phyloP scores from a whole-genome alignment of 2,329 filamentous ascomycete genomes.

The Esteya vermicola region DNA sequence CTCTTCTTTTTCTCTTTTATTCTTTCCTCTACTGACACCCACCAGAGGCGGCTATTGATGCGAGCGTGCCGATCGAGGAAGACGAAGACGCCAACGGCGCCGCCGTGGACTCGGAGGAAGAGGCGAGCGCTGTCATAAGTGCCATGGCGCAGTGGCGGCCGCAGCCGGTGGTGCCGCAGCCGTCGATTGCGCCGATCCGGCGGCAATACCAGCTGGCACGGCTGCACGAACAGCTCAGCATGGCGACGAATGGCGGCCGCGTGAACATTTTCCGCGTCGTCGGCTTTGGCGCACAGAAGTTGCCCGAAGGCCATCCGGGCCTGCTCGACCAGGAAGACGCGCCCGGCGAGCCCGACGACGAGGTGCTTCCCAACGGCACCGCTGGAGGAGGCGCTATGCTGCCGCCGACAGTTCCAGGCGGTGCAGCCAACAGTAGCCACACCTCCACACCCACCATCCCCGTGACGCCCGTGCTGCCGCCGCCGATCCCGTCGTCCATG shows the following conservation, averaged over 20 bases:
- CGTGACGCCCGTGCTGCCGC: constrained; percentile 5
- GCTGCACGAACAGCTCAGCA: constrained; percentile 50
- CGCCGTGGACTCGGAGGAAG: constrained; percentile 87
- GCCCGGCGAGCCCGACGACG: constrained; percentile 39
- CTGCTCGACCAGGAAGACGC: constrained; percentile 38
- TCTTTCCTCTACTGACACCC: constrained; percentile 4
- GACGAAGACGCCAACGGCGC: constrained; percentile 67
- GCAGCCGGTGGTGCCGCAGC: constrained; percentile 59
- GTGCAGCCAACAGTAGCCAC: neutral
- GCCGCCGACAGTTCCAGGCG: neutral
- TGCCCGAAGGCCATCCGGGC: constrained; percentile 34
- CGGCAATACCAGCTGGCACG: constrained; percentile 49
- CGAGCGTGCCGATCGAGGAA: constrained; percentile 79
- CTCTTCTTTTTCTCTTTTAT: neutral
- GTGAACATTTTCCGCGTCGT: constrained; percentile 51
- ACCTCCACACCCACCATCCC: neutral
- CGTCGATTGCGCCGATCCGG: constrained; percentile 44
- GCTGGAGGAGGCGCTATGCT: neutral
- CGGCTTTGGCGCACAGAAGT: constrained; percentile 40
- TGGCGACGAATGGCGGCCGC: constrained; percentile 50
- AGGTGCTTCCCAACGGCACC: constrained; percentile 9
- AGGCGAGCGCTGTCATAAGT: constrained; percentile 77
- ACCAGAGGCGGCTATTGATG: constrained; percentile 81
- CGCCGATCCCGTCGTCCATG: constrained; percentile 1
- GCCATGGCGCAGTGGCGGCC: constrained; percentile 65